These are phyloP conservation scores for Nannochloris sp. DNA, from an alignment of 139 green algal species.

Conservation along the genomic window DNA sequence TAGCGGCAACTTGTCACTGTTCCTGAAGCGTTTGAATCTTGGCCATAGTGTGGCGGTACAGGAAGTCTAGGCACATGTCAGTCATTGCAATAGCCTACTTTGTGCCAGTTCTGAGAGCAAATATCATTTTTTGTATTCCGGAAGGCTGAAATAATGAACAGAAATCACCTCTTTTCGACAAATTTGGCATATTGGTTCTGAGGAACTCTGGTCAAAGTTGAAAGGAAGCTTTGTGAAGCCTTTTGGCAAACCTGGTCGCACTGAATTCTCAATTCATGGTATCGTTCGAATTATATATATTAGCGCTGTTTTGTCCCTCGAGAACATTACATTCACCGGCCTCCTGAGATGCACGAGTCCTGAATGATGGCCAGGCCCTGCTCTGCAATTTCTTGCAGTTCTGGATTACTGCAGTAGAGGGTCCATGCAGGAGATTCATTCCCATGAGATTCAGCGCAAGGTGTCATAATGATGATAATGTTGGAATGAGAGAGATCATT, in stretches of 20 bases:
- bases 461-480: background rate
- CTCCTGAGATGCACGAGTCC: background rate
- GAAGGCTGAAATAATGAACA: background rate
- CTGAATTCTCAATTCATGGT: background rate
- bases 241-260: background rate
- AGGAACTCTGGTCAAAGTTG: background rate
- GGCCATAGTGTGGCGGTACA: too few species aligned
- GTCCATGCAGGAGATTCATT: conserved; percentile 2
- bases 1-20: too few species aligned
- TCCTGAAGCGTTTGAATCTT: too few species aligned
- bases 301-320: background rate
- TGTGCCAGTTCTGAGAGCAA: too few species aligned
- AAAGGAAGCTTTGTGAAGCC: background rate
- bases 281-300: background rate
- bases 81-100: too few species aligned
- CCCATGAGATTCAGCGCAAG: background rate
- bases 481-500: background rate
- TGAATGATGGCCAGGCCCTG: conserved; percentile 2
- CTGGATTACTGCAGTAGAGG: conserved; percentile 1
- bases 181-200: background rate
- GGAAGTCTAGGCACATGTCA: too few species aligned
- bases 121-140: background rate
- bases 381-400: background rate
- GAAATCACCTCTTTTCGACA: background rate
- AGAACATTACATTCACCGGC: background rate